Base-by-base conservation (phyloP, 805 yeast species). In the Wickerhamiella hasegawae region DNA sequence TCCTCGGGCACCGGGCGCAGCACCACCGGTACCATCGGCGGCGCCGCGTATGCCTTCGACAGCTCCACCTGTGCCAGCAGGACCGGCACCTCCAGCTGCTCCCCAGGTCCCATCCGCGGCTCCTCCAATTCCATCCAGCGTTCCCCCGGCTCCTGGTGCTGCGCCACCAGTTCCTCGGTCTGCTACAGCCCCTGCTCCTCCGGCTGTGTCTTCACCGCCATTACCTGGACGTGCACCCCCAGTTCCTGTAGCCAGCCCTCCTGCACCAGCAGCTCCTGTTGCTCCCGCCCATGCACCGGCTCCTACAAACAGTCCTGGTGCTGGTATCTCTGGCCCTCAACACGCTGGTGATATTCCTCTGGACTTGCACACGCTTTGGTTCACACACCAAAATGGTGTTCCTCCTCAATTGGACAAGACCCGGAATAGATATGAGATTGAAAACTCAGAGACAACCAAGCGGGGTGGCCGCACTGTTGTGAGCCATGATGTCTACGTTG, bases 401-500 rank as follows among this genome's bases (percentile, higher is more conserved):
- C 21, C 46, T 41, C 20, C 39, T 35, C 17, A 35, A 35, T 5
- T 40, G 40, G 31, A 28, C 25, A 18, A 27, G 5, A 26, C 25
- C 12, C 25, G 24, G 21, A 23, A 74, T 21, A 59, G 69, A 14
- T 72, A 55, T 51, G 94, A 83, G 52, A 66, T 73, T 17, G 94
- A 83, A 38, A 69, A 71, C 19, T 59, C 65, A 39, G 48, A 50
- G 11, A 57, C 76, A 5, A 44, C 44, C 11, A 79, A 77, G 47
- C 68, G 94, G 44, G 70, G 71, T 10, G 69, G 70, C 18, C 58
- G 71, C 28, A 56, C 66, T 5, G 41, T 59, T 35, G 56, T 63
- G 4, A 61, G 68, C 42, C 64, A 77, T 36, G 84, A 77, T 43
- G 73, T 78, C 43, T 82, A 81, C 49, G 62, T 83, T 11, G 55